phyloP scores from a whole-genome alignment of 257 asterid species.

The Salvia miltiorrhiza region DNA sequence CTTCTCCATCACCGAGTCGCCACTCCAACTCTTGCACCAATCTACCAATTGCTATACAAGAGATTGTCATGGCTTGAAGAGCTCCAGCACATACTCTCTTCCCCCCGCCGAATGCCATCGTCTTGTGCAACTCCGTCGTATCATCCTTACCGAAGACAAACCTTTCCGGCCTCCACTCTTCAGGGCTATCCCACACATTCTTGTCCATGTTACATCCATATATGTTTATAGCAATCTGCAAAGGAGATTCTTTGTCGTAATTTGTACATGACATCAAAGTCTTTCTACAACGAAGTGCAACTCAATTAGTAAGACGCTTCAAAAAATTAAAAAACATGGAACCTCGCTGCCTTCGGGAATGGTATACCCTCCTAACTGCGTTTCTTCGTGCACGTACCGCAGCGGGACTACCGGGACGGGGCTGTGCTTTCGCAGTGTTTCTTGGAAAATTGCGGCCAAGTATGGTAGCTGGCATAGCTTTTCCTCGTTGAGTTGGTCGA shows the following conservation, averaged over 20 bases:
- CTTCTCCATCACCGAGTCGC: slow-evolving; percentile 64
- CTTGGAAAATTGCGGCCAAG: slow-evolving; percentile 74
- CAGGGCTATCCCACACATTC: slow-evolving; percentile 59
- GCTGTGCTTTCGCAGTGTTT: slow-evolving; percentile 69
- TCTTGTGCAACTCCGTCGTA: slow-evolving; percentile 51
- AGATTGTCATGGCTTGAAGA: slow-evolving; percentile 68
- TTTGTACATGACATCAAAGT: neutral
- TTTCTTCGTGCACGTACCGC: slow-evolving; percentile 72
- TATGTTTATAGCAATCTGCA: slow-evolving; percentile 76
- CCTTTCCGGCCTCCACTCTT: slow-evolving; percentile 82
- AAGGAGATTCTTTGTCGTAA: neutral
- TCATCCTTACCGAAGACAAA: slow-evolving; percentile 46
- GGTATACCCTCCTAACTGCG: slow-evolving; percentile 70
- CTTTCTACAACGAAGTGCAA: neutral
- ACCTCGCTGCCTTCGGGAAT: slow-evolving; percentile 81
- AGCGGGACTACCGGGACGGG: slow-evolving; percentile 78
- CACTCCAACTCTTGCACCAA: slow-evolving; percentile 78
- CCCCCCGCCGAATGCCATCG: slow-evolving; percentile 87
- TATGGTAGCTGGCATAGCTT: slow-evolving; percentile 67
- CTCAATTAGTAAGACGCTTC: too few species aligned
- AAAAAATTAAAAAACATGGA: too few species aligned
- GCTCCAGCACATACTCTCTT: slow-evolving; percentile 82
- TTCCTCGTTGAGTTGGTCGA: slow-evolving; percentile 48
- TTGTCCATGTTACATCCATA: slow-evolving; percentile 84
- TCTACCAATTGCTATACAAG: slow-evolving; percentile 65